A percentile compares a stretch with the other conserved stretches of the same genome.
Conservation (phyloP, 352 stramenopile species). For the Phytophthora podocarpi region DNA sequence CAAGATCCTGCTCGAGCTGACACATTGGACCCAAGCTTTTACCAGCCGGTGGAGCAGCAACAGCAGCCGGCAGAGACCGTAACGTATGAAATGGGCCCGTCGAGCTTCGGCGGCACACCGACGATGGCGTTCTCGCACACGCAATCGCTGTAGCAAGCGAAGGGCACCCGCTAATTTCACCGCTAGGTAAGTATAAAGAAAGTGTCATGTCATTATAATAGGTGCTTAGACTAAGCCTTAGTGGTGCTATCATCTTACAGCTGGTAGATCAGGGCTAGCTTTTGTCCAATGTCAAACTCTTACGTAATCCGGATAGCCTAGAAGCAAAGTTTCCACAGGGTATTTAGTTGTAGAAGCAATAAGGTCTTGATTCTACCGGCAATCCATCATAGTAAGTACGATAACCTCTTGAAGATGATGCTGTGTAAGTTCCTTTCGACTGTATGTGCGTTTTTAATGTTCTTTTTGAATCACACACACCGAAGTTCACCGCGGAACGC, state of each 20-base stretch:
- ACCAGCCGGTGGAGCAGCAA: conserved; percentile 34
- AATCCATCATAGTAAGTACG: too few species aligned
- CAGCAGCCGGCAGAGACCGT: conserved; percentile 18
- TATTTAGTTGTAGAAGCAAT: neutral
- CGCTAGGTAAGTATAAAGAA: conserved; percentile 33
- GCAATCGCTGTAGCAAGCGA: conserved; percentile 22
- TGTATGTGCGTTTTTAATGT: neutral
- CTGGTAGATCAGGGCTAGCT: conserved; percentile 18
- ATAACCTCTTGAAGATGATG: neutral
- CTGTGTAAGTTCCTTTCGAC: too few species aligned
- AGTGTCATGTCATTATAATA: conserved; percentile 15
- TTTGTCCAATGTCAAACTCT: neutral
- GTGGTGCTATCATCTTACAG: too few species aligned
- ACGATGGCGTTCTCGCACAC: conserved; percentile 34
- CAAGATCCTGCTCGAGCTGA: conserved; percentile 38
- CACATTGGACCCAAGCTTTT: conserved; percentile 38
- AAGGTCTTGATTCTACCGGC: neutral
- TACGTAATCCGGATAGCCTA: neutral
- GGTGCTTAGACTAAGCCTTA: too few species aligned
- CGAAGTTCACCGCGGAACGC: conserved; percentile 3
- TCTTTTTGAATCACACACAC: conserved; percentile 12
- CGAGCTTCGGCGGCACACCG: conserved; percentile 25
- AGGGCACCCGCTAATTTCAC: conserved; percentile 1
- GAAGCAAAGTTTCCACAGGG: too few species aligned
- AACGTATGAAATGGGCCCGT: conserved; percentile 28